Evolutionary conservation across 306 rosid genomes (phyloP), one percentile per base, ranked within the genome.

Genomic region (Glycyrrhiza uralensis): DNA sequence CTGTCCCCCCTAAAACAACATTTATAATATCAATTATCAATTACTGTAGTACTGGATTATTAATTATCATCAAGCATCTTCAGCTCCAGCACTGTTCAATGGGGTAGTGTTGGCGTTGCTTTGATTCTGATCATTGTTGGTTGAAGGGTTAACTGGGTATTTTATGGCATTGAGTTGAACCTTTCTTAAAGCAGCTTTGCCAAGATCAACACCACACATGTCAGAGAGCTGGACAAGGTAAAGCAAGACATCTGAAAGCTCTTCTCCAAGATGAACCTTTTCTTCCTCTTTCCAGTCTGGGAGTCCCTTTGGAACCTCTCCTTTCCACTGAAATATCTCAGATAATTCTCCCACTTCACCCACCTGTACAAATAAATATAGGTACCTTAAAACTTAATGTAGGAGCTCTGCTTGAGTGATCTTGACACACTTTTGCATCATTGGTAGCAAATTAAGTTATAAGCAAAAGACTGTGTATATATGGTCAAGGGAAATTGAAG

Each of bases 261-360:
- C 98, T 77, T 93, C 98, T 0, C 97, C 97, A 19, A 93, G 85
- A 79, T 93, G 97, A 14, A 66, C 74, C 4, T 89, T 93, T 30
- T 93, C 98, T n/a, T 89, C 93, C 20, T 87, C 98, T 75, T 85
- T 78, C 92, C 90, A 91, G 29, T 76, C 92, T 15, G 97, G 96
- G 33, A 93, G 81, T 0, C 98, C 98, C 41, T 78, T 91, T 17
- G 84, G 76, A 41, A 93, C 97, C 72, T 93, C 98, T 0, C 98
- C 98, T 80, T 85, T 91, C 98, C 98, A 93, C 66, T 93, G 98
- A 82, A 93, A 93, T 74, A 93, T 93, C 83, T 93, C 97, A 6
- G 98, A 86, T 14, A 93, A 77, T 67, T 93, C 97, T 18, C 98
- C 98, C 15, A 93, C 97, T 80, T 93, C 98, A 26, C 94, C 94